Conservation (phyloP, 805 yeast species). For the Monosporozyma aquatica region DNA sequence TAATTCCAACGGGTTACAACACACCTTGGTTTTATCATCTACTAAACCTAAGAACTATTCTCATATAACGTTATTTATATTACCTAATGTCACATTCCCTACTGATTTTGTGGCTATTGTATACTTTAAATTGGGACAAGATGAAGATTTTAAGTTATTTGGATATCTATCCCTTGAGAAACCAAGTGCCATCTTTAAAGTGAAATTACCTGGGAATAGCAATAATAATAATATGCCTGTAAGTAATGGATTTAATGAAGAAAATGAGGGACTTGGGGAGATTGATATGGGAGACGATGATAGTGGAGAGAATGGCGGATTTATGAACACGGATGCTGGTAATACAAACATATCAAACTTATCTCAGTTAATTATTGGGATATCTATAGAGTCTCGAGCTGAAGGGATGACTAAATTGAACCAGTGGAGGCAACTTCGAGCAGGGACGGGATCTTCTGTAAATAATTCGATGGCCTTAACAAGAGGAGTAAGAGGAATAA, state of each 20-base stretch:
- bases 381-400: conserved; percentile 75
- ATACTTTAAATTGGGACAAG: conserved; percentile 70
- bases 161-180: conserved; percentile 57
- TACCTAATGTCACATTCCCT: conserved; percentile 74
- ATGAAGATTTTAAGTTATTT: conserved; percentile 49
- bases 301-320: conserved; percentile 8
- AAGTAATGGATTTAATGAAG: neutral
- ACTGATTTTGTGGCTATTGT: conserved; percentile 71
- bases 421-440: conserved; percentile 29
- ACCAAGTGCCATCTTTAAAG: conserved; percentile 86
- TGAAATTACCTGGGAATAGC: conserved; percentile 39
- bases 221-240: neutral
- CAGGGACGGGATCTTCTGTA: conserved; percentile 18
- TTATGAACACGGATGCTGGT: conserved; percentile 23
- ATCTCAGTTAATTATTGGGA: conserved; percentile 52
- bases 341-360: conserved; percentile 24
- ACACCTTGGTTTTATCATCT: conserved; percentile 29
- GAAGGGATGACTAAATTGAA: conserved; percentile 54
- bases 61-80: conserved; percentile 72
- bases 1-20: conserved; percentile 31
- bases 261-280: conserved; percentile 41
- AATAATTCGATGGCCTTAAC: conserved; percentile 25
- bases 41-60: conserved; percentile 36
- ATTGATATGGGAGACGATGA: conserved; percentile 48
- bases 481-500: conserved; percentile 17